phyloP scores from a whole-genome alignment of 192 early-diverging fungal species.

The Coemansia sp. region DNA sequence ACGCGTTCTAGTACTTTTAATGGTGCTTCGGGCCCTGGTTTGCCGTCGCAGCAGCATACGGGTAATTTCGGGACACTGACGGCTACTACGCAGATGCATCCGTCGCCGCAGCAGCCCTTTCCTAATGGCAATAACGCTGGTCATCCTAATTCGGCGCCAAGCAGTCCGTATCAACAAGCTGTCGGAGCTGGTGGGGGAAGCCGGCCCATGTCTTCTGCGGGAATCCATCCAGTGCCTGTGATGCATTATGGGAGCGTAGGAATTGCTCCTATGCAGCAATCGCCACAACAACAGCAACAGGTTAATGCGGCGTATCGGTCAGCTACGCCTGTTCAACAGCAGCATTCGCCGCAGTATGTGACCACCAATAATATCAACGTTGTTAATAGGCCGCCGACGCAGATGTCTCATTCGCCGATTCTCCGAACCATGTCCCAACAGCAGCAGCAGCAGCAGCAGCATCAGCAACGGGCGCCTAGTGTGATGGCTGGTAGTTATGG shows the following conservation, averaged over 20 bases:
- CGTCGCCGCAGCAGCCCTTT: conserved; percentile 15
- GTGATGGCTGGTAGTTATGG: conserved; percentile 24
- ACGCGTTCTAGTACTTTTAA: conserved; percentile 43
- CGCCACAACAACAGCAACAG: too few species aligned
- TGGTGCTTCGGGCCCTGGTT: background rate
- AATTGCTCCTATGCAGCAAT: background rate
- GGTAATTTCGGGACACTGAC: conserved; percentile 48
- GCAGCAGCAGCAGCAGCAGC: conserved; percentile 15
- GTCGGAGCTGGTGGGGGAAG: background rate
- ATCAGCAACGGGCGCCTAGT: conserved; percentile 35
- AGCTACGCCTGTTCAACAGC: conserved; percentile 25
- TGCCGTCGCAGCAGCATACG: conserved; percentile 10
- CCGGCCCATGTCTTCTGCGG: conserved; percentile 27
- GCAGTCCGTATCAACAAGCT: conserved; percentile 34
- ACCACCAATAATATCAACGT: conserved; percentile 8
- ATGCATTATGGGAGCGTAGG: background rate
- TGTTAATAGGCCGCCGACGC: conserved; percentile 36
- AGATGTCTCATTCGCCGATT: conserved; percentile 37
- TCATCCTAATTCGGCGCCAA: conserved; percentile 25
- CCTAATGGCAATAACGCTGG: background rate
- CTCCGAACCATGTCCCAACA: conserved; percentile 8
- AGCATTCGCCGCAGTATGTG: conserved; percentile 20
- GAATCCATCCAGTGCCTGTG: conserved; percentile 9
- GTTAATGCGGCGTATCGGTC: conserved; percentile 9
- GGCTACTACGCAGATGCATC: conserved; percentile 27